These are phyloP conservation scores for Ogataea hybrid DNA, from an alignment of 1,139 yeast genomes.

Conservation along the genomic window DNA sequence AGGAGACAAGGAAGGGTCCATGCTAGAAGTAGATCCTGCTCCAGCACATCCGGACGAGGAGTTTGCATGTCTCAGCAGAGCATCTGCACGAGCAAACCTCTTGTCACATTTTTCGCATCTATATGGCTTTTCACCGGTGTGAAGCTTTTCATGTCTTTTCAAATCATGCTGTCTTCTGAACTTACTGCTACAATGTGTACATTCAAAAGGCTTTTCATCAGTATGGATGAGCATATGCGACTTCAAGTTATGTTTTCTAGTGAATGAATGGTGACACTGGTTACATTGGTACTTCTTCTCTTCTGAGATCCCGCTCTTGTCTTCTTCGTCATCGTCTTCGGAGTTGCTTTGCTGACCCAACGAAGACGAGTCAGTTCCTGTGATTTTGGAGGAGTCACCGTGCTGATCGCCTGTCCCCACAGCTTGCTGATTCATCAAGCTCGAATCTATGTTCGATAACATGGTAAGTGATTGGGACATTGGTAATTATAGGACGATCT, in stretches of 20 bases:
- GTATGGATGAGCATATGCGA: conserved; percentile 72
- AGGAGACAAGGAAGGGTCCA: conserved; percentile 17
- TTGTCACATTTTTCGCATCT: conserved; percentile 61
- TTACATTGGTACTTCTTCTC: conserved; percentile 47
- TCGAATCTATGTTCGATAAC: conserved; percentile 23
- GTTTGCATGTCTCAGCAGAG: conserved; percentile 60
- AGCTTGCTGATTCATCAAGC: conserved; percentile 15
- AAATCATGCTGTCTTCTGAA: conserved; percentile 76
- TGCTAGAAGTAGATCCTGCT: conserved; percentile 5
- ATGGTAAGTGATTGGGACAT: conserved; percentile 18
- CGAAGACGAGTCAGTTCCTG: conserved; percentile 8
- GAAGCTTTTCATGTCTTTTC: conserved; percentile 71
- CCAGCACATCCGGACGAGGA: conserved; percentile 29
- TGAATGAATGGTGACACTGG: conserved; percentile 60
- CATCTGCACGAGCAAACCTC: conserved; percentile 75
- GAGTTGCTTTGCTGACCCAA: conserved; percentile 10
- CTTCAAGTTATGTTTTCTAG: conserved; percentile 72
- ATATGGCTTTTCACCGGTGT: conserved; percentile 74
- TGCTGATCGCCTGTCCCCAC: conserved; percentile 2
- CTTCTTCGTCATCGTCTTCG: conserved; percentile 16
- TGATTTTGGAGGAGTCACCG: conserved; percentile 4
- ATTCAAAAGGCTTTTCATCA: conserved; percentile 61
- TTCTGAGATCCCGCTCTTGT: conserved; percentile 15
- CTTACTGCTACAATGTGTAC: conserved; percentile 59
- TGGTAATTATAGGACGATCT: not conserved